Conservation (phyloP, 1,139 yeast species). For the Wickerhamiella infanticola region DNA sequence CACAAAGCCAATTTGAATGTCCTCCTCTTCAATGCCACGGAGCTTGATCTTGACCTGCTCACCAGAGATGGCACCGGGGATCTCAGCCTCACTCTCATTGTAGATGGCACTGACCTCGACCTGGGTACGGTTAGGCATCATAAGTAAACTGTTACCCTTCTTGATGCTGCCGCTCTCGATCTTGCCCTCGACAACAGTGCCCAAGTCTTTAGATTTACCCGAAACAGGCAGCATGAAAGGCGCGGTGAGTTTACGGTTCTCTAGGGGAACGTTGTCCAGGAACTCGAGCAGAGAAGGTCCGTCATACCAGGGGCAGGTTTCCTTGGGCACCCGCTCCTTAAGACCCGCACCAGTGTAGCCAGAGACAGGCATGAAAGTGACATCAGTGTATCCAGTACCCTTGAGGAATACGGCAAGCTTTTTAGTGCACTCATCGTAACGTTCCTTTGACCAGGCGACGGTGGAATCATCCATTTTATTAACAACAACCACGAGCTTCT, state of each 20-base stretch:
- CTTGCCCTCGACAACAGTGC: conserved; percentile 95
- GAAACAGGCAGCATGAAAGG: conserved; percentile 96
- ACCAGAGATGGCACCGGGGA: conserved; percentile 81
- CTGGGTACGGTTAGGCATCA: conserved; percentile 81
- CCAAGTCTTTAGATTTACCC: conserved; percentile 90
- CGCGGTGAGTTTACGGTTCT: conserved; percentile 75
- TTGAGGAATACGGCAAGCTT: conserved; percentile 65
- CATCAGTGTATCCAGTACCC: conserved; percentile 88
- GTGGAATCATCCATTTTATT: conserved; percentile 99
- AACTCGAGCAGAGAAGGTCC: conserved; percentile 89
- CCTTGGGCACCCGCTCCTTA: conserved; percentile 61
- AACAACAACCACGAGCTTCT: conserved; percentile 79
- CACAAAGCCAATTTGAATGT: conserved; percentile 80
- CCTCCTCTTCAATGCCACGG: conserved; percentile 96
- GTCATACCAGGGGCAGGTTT: conserved; percentile 78
- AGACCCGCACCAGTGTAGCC: conserved; percentile 96
- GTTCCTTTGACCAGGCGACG: conserved; percentile 87
- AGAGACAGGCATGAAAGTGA: conserved; percentile 88
- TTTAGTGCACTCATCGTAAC: conserved; percentile 88
- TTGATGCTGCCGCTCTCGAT: conserved; percentile 88
- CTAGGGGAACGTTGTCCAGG: conserved; percentile 67
- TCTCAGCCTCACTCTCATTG: conserved; percentile 93
- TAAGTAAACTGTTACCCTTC: conserved; percentile 55
- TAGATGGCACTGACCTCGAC: conserved; percentile 78
- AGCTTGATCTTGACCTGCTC: conserved; percentile 90